phyloP scores from a whole-genome alignment of 2,329 filamentous ascomycete species.

The Lachnellula willkommii region DNA sequence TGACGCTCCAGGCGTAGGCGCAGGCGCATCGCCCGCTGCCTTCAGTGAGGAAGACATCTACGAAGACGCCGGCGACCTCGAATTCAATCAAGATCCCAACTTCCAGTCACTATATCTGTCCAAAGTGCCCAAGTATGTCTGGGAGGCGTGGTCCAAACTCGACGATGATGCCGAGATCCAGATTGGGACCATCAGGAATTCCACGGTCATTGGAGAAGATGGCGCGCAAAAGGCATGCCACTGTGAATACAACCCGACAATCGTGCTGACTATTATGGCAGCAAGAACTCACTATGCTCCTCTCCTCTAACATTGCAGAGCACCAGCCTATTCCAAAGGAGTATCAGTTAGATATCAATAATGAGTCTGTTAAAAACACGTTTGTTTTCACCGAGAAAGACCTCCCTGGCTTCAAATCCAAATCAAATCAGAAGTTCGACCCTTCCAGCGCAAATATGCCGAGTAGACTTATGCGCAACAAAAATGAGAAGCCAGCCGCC shows the following conservation, averaged over 20 bases:
- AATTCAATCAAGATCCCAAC: slow-evolving; percentile 41
- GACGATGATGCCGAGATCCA: slow-evolving; percentile 78
- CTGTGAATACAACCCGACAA: background rate
- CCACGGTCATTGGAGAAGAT: slow-evolving; percentile 49
- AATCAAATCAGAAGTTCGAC: slow-evolving; percentile 51
- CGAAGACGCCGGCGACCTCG: slow-evolving; percentile 60
- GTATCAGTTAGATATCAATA: slow-evolving; percentile 72
- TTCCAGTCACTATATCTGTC: slow-evolving; percentile 60
- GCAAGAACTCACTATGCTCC: slow-evolving; percentile 58
- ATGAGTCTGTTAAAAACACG: slow-evolving; percentile 69
- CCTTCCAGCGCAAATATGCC: slow-evolving; percentile 55
- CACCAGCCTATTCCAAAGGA: slow-evolving; percentile 80
- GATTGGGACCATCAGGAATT: slow-evolving; percentile 60
- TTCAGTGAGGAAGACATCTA: slow-evolving; percentile 63
- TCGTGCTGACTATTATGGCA: slow-evolving; percentile 22
- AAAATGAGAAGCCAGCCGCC: slow-evolving; percentile 42
- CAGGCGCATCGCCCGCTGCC: slow-evolving; percentile 38
- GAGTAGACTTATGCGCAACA: slow-evolving; percentile 42
- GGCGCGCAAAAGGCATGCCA: slow-evolving; percentile 40
- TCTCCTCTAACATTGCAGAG: slow-evolving; percentile 57
- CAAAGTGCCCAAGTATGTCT: slow-evolving; percentile 72
- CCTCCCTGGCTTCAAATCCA: slow-evolving; percentile 67
- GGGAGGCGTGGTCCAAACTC: slow-evolving; percentile 70
- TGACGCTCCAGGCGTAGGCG: slow-evolving; percentile 36
- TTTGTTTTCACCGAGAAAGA: slow-evolving; percentile 94